These are phyloP conservation scores for Stephanodiscus triporus DNA, from an alignment of 108 stramenopile genomes.

Conservation along the genomic window DNA sequence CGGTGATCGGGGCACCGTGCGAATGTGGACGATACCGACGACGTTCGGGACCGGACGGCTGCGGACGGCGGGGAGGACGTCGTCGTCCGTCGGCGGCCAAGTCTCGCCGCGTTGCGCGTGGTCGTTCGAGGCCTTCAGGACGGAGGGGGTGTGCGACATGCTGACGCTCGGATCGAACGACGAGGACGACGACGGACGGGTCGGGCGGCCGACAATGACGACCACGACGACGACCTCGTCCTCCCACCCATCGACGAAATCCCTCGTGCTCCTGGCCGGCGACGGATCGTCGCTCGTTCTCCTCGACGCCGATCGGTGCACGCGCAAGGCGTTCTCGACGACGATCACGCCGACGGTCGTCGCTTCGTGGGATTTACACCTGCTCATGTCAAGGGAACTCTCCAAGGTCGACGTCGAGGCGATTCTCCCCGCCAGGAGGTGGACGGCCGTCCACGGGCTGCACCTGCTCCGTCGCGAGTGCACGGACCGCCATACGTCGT, in stretches of 20 bases:
- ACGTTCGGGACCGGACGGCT: neutral
- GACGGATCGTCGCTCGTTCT: slow-evolving; percentile 34
- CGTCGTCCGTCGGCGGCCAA: slow-evolving; percentile 8
- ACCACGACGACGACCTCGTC: neutral
- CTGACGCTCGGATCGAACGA: slow-evolving; percentile 12
- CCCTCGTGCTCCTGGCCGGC: slow-evolving; percentile 38
- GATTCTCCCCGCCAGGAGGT: slow-evolving; percentile 33
- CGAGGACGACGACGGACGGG: neutral
- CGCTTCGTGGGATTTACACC: slow-evolving; percentile 36
- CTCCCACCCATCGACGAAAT: slow-evolving; percentile 6
- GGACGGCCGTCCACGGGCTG: slow-evolving; percentile 39
- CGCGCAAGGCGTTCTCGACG: slow-evolving; percentile 51
- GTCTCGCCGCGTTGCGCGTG: slow-evolving; percentile 36
- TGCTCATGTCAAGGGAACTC: slow-evolving; percentile 27
- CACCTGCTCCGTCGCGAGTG: slow-evolving; percentile 26
- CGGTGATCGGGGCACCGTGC: slow-evolving; percentile 34
- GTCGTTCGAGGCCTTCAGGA: slow-evolving; percentile 37
- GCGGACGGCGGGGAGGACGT: neutral
- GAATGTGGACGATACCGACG: slow-evolving; percentile 42
- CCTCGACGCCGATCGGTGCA: slow-evolving; percentile 43
- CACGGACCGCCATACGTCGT: slow-evolving; percentile 7
- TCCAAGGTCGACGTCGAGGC: slow-evolving; percentile 25
- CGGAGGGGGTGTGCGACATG: slow-evolving; percentile 44
- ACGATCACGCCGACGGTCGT: slow-evolving; percentile 39
- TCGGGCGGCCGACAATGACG: neutral